phyloP scores from a whole-genome alignment of 345 rosid genomes.

The Salix viminalis region DNA sequence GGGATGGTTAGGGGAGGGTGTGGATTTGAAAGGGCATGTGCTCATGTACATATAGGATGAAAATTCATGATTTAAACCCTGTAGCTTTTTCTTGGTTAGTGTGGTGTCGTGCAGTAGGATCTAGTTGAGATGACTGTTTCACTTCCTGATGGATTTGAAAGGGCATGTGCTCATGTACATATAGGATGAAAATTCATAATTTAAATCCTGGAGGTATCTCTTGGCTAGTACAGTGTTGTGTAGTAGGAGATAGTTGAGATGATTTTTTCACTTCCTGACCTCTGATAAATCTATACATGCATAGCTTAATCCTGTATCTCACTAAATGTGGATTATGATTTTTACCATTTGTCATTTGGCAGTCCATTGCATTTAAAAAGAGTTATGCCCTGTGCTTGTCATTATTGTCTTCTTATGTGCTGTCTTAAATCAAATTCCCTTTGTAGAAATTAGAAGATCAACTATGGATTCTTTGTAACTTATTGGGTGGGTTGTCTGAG shows the following conservation, averaged over 20 bases:
- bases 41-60: background rate
- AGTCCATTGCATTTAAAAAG: background rate
- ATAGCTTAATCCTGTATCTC: background rate
- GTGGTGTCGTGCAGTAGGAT: background rate
- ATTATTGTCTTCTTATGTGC: background rate
- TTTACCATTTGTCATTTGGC: background rate
- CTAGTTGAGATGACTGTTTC: background rate
- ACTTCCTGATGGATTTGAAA: background rate
- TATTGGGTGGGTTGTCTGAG: background rate
- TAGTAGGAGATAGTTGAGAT: background rate
- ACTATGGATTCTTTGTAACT: background rate
- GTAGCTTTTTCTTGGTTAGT: background rate
- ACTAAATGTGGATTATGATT: background rate
- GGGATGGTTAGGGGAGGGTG: background rate
- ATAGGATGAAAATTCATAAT: background rate
- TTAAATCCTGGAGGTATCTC: background rate
- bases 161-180: background rate
- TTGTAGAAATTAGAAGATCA: background rate
- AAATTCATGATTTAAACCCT: background rate
- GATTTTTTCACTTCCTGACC: background rate
- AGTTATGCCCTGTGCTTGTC: background rate
- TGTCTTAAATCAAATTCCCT: background rate
- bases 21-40: background rate
- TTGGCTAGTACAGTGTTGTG: background rate
- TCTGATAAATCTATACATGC: background rate